Base-by-base conservation (phyloP, 2,329 filamentous ascomycete species). In the Fusarium pseudonygamai region DNA sequence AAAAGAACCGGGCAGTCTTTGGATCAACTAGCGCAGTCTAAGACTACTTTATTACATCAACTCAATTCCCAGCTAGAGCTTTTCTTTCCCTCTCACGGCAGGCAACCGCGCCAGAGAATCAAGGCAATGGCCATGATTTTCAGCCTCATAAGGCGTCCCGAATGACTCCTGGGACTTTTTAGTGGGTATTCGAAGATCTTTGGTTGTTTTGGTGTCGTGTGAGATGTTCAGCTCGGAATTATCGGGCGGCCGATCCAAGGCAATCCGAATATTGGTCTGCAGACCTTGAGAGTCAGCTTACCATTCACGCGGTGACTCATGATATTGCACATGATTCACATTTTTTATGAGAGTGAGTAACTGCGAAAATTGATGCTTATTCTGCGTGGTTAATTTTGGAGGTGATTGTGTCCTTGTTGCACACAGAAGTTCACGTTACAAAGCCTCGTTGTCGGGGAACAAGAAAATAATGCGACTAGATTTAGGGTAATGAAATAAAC, bases 191-290 rank as follows among this genome's bases (percentile, higher is more conserved):
- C 8, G 34, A 9, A 15, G 45, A 45, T 28, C n/a, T 49, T 60
- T 20, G 9, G 10, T 28, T 2, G 5, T 28, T 28, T 37, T 26
- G 1, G 16, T 6, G 43, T 65, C 37, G 14, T n/a, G 30, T 45
- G 61, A 61, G 37, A n/a, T 15, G 14, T 39, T 60, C 24, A 62
- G 36, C 50, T 69, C 65, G 67, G 65, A 49, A 39, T 39, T 67
- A 61, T 49, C 65, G 65, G 65, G 12, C 20, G n/a, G 34, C 47
- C 55, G 55, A 67, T 6, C 7, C 1, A 3, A 24, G 14, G 32
- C 32, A 8, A 14, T 42, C 62, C 36, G 26, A 52, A 34, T 32
- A n/a, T 36, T 20, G 52, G 26, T 40, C 36, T 42, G 52, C 14
- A 32, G 22, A 59, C 50, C 43, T 13, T 34, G 43, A 40, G 34